These are phyloP conservation scores for Coccomyxa subellipsoidea DNA, from an alignment of 163 green algal genomes.

Conservation along the genomic window DNA sequence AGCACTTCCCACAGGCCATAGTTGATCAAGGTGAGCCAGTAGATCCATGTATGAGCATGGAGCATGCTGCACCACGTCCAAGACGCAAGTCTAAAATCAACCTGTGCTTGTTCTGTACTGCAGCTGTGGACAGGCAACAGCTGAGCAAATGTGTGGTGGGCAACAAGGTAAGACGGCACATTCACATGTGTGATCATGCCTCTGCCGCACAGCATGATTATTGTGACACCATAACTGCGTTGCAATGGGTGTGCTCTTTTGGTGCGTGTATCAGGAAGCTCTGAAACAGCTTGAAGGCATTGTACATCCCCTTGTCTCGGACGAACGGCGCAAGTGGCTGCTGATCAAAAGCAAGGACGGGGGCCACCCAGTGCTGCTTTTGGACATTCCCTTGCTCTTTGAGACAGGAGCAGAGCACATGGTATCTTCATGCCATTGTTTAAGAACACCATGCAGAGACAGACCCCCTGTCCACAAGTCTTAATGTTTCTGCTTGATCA, in stretches of 20 bases:
- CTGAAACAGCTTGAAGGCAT: constrained; percentile 65
- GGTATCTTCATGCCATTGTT: neutral
- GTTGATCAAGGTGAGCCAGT: constrained; percentile 31
- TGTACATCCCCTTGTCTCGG: constrained; percentile 77
- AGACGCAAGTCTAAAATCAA: too few relatives aligned
- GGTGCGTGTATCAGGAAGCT: constrained; percentile 34
- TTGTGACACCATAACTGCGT: too few relatives aligned
- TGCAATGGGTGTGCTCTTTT: too few relatives aligned
- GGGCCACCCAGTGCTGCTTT: constrained; percentile 33
- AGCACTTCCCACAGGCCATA: constrained; percentile 51
- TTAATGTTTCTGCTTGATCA: too few relatives aligned
- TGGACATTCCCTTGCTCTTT: constrained; percentile 87
- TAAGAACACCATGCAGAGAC: too few relatives aligned
- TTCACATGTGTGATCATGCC: neutral
- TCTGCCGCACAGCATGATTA: neutral
- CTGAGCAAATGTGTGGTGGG: constrained; percentile 60
- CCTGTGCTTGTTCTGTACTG: neutral
- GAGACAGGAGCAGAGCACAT: constrained; percentile 58
- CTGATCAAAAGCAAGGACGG: constrained; percentile 16
- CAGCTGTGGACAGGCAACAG: constrained; percentile 49
- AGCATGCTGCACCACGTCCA: too few relatives aligned
- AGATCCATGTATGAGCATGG: too few relatives aligned
- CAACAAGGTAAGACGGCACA: constrained; percentile 28
- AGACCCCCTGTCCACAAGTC: too few relatives aligned
- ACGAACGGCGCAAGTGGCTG: constrained; percentile 36